Conservation (phyloP, 139 green algal species). For the Coelastrella sp. region DNA sequence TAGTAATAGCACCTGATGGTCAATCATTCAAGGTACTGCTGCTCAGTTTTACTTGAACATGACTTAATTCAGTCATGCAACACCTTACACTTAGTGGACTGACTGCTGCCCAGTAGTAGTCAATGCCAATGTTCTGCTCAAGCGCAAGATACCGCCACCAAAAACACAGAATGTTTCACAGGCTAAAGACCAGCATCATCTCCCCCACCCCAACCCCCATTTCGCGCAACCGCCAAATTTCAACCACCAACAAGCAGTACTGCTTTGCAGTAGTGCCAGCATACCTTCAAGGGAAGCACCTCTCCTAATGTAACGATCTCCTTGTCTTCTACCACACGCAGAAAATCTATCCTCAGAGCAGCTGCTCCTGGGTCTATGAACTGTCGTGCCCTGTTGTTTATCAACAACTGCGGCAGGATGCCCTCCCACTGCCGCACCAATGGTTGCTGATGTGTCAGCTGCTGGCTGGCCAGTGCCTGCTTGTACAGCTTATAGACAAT, state of each 20-base stretch:
- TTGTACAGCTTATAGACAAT: not conserved
- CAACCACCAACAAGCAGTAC: not conserved
- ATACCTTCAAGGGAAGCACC: not conserved
- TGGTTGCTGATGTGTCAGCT: not conserved
- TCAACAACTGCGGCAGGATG: not conserved
- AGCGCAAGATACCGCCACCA: not conserved
- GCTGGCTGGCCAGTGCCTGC: not conserved
- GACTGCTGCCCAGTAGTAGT: not conserved
- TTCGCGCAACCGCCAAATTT: not conserved
- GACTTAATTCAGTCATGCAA: not conserved
- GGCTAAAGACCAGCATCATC: not conserved
- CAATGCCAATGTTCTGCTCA: not conserved
- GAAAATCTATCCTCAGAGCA: not conserved
- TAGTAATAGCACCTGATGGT: not conserved
- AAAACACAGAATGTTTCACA: not conserved
- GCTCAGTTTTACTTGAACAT: not conserved
- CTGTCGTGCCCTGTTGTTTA: not conserved
- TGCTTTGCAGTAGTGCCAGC: not conserved
- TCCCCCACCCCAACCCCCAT: not conserved
- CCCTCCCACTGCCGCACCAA: not conserved
- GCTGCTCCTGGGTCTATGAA: not conserved
- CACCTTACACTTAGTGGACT: not conserved
- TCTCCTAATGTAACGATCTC: not conserved
- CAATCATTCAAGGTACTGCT: not conserved
- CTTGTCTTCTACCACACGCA: not conserved